Percentiles rank a stretch among this genome's conserved stretches.
phyloP scores from a whole-genome alignment of 306 rosid species.

The Phaseolus lunatus region DNA sequence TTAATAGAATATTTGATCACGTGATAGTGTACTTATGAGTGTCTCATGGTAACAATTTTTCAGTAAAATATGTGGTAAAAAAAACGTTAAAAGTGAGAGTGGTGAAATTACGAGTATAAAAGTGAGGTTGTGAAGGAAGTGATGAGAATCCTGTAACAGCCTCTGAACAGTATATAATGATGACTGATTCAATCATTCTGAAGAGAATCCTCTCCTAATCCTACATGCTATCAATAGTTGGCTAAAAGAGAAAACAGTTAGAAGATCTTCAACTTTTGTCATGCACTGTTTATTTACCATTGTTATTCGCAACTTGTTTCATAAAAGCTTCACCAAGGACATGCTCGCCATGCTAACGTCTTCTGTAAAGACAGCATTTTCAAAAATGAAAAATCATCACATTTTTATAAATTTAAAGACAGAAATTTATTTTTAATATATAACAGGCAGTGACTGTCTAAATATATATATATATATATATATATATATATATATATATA shows the following conservation, averaged over 20 bases:
- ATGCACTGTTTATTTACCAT: background rate
- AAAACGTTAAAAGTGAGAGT: background rate
- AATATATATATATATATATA: too few species aligned
- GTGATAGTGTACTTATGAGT: too few species aligned
- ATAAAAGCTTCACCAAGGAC: constrained; percentile 30
- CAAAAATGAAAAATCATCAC: background rate
- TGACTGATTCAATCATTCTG: background rate
- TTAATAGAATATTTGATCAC: too few species aligned
- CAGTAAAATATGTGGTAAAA: background rate
- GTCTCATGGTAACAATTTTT: background rate
- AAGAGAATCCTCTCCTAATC: background rate
- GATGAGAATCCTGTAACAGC: background rate
- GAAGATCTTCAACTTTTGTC: background rate
- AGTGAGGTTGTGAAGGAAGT: background rate
- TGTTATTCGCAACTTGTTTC: constrained; percentile 24
- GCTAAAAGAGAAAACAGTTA: constrained; percentile 15
- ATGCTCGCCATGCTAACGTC: background rate
- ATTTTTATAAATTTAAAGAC: background rate
- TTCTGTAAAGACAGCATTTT: background rate
- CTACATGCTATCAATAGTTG: constrained; percentile 1
- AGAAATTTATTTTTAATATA: too few species aligned
- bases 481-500: too few species aligned
- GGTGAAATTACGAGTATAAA: background rate
- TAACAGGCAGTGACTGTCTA: too few species aligned
- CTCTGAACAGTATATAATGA: background rate